These are phyloP conservation scores for Dysphania ambrosioides DNA, from an alignment of 148 eudicot species.

Conservation along the genomic window DNA sequence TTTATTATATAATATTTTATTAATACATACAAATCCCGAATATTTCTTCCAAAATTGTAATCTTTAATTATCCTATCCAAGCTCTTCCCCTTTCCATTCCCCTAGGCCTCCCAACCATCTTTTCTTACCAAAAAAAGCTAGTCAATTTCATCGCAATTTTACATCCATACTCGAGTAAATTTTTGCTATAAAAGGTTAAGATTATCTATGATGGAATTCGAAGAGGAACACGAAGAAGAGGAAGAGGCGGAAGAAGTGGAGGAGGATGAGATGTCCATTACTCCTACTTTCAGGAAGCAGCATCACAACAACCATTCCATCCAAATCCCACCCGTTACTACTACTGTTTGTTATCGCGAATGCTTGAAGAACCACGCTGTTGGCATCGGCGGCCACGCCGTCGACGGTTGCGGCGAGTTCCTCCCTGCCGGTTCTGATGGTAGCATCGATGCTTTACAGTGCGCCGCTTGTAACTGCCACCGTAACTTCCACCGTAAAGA, in stretches of 20 bases:
- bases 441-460: slow-evolving; percentile 59
- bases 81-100: neutral
- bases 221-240: slow-evolving; percentile 45
- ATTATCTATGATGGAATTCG: slow-evolving; percentile 49
- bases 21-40: neutral
- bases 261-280: slow-evolving; percentile 20
- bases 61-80: too few species aligned
- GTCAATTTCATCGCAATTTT: too few species aligned
- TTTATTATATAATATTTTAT: too few species aligned
- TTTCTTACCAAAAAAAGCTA: too few species aligned
- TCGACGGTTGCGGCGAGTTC: slow-evolving; percentile 94
- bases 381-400: slow-evolving; percentile 65
- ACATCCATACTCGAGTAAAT: too few species aligned
- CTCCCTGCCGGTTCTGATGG: slow-evolving; percentile 69
- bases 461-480: slow-evolving; percentile 97
- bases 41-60: neutral
- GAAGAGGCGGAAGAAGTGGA: slow-evolving; percentile 40
- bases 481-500: slow-evolving; percentile 97
- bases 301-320: too few species aligned
- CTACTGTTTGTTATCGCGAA: slow-evolving; percentile 47
- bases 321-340: too few species aligned
- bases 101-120: neutral
- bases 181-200: too few species aligned
- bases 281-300: slow-evolving; percentile 2
- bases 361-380: slow-evolving; percentile 89